Evolutionary conservation across 1,139 yeast species (phyloP), one percentile per base, ranked within the genome.

Genomic region (Diutina neorugosa): DNA sequence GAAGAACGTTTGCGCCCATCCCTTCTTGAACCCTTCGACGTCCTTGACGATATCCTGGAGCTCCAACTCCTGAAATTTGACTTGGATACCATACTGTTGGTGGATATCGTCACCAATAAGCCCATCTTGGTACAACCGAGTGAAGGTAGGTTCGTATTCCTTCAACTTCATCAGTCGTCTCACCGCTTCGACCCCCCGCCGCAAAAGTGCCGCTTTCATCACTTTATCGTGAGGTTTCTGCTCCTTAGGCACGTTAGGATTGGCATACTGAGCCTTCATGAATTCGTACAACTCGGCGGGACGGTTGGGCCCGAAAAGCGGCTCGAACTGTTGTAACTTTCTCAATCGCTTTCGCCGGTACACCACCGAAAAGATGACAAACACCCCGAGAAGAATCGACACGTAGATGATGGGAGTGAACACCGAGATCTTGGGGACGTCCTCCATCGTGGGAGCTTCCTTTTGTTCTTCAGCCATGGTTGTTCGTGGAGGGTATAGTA

Each of bases 71-170:
- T 85, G 86, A 58, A 89, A 67, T 67, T 89, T 88, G 57, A 79
- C 80, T 60, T 89, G 90, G 53, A 89, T 76, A 60, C 82, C 84
- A 67, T 78, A 90, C 61, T 94, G 84, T 65, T 86, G 85, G 77
- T 80, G 86, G 51, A 87, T 73, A 55, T 87, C 95, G 62, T 93
- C 98, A 41, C 97, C 97, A 57, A 93, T 83, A 40, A 91, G 81
- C 1, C 98, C 98, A 54, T 81, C 82, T 63, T 91, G 94, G 65
- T 90, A 91, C 57, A 93, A 73, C 52, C 78, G 74, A 53, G 80
- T 80, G 62, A 88, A 78, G 53, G 77, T 80, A 4, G 84, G 84
- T 65, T 84, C 86, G 59, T 78, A 73, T 61, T 86, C 91, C 65
- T 89, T 86, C 66, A 90, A 71, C 62, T 82, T 79, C 66, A 85